These are phyloP conservation scores for Daldinia sp. DNA, from an alignment of 2,329 filamentous ascomycete genomes.

Conservation along the genomic window DNA sequence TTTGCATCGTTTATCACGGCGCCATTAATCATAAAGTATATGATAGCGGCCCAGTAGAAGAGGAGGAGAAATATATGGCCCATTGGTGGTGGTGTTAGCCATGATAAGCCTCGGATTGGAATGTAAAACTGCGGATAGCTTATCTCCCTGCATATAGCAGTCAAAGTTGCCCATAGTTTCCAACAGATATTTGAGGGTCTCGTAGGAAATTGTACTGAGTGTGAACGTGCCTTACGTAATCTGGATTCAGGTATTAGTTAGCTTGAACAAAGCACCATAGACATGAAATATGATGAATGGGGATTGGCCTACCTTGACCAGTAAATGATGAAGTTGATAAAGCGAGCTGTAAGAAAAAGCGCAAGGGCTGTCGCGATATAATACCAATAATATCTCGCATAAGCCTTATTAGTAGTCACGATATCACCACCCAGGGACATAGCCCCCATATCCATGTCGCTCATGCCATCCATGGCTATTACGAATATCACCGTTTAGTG, in stretches of 20 bases:
- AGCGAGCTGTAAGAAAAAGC: conserved; percentile 52
- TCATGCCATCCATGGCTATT: conserved; percentile 28
- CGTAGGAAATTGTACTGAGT: conserved; percentile 59
- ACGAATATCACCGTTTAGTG: background rate
- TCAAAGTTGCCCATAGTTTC: conserved; percentile 66
- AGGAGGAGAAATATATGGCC: conserved; percentile 63
- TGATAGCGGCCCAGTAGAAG: conserved; percentile 66
- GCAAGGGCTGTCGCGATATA: conserved; percentile 60
- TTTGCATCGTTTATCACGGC: conserved; percentile 61
- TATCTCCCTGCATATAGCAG: conserved; percentile 64
- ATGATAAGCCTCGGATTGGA: conserved; percentile 56
- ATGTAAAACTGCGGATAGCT: conserved; percentile 64
- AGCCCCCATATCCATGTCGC: conserved; percentile 45
- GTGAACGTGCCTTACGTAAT: conserved; percentile 54
- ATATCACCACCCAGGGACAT: conserved; percentile 39
- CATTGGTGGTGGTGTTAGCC: conserved; percentile 66
- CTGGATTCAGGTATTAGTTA: conserved; percentile 46
- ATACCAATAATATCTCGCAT: conserved; percentile 68
- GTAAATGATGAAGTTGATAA: conserved; percentile 54
- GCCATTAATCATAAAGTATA: conserved; percentile 63
- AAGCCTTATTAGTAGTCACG: conserved; percentile 56
- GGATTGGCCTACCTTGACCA: conserved; percentile 51
- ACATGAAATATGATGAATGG: background rate
- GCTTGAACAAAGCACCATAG: background rate
- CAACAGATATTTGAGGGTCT: conserved; percentile 56